Evolutionary conservation across 2,329 filamentous ascomycete species (phyloP).

Genomic region (Fusarium robinianum): DNA sequence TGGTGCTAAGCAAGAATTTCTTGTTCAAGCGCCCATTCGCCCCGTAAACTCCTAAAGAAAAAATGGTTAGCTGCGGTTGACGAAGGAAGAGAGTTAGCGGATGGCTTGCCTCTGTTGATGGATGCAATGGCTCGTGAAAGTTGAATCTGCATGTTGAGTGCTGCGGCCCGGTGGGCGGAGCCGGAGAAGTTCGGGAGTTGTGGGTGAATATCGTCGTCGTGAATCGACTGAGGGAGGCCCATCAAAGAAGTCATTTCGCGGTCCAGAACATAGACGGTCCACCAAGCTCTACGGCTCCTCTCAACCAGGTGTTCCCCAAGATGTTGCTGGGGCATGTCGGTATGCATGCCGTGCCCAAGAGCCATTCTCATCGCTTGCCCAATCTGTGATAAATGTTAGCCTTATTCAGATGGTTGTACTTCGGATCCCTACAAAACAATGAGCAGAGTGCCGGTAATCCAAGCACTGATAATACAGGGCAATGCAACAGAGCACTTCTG

Average conservation of each 20-base stretch:
- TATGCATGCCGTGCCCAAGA: conserved; percentile 56
- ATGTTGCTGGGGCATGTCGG: conserved; percentile 51
- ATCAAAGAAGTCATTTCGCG: conserved; percentile 58
- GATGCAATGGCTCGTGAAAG: conserved; percentile 39
- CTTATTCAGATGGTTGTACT: neutral
- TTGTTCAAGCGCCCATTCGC: conserved; percentile 38
- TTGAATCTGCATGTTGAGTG: conserved; percentile 41
- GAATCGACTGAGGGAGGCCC: conserved; percentile 54
- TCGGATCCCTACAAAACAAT: conserved; percentile 47
- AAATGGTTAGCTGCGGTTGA: neutral
- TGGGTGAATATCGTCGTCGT: conserved; percentile 56
- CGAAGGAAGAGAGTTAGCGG: rapidly evolving
- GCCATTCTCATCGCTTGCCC: conserved; percentile 57
- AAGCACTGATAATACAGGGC: conserved; percentile 58
- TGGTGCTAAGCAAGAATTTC: conserved; percentile 40
- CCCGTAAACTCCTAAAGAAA: conserved; percentile 36
- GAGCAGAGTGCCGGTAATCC: conserved; percentile 51
- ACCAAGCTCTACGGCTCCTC: conserved; percentile 56
- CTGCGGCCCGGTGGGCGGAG: conserved; percentile 32
- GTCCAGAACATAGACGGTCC: conserved; percentile 58
- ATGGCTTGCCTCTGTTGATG: conserved; percentile 36
- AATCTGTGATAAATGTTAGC: conserved; percentile 41
- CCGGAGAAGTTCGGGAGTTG: conserved; percentile 41
- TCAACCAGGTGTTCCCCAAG: conserved; percentile 48
- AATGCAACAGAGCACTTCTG: conserved; percentile 56